Percentiles rank a stretch among this genome's conserved stretches.
Evolutionary conservation across 257 asterid genomes (phyloP).

Genomic region (Solanum medicagineum): DNA sequence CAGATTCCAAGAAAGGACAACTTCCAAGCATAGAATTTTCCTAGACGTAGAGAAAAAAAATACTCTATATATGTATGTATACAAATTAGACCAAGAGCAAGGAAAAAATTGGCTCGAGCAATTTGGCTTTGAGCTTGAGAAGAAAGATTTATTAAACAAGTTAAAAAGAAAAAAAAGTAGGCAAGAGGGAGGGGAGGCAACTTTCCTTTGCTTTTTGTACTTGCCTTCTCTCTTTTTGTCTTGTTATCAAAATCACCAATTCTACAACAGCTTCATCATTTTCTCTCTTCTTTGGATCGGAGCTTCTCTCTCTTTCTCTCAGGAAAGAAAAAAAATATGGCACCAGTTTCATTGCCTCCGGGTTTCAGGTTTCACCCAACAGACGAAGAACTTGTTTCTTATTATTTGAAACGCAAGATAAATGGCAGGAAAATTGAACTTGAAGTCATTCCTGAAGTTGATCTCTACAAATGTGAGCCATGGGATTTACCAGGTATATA

Average conservation of each 20-base stretch:
- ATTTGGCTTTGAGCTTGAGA: constrained; percentile 5
- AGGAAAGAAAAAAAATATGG: constrained; percentile 18
- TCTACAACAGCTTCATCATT: constrained; percentile 4
- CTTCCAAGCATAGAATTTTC: constrained; percentile 1
- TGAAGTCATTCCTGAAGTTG: constrained; percentile 92
- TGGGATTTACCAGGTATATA: constrained; percentile 94
- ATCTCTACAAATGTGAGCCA: constrained; percentile 98
- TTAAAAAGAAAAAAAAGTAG: constrained; percentile 25
- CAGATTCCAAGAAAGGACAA: constrained; percentile 29
- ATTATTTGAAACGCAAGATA: constrained; percentile 83
- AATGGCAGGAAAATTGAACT: constrained; percentile 85
- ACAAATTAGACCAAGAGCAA: not conserved
- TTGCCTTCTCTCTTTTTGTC: constrained; percentile 36
- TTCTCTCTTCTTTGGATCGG: not conserved
- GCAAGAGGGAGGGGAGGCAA: constrained; percentile 2
- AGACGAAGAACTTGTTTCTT: constrained; percentile 93
- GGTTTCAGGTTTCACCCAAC: constrained; percentile 99
- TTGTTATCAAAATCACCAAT: constrained; percentile 26
- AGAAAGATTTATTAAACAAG: constrained; percentile 24
- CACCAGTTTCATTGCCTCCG: constrained; percentile 94
- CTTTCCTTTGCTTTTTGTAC: constrained; percentile 26
- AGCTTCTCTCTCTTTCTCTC: not conserved
- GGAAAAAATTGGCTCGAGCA: not conserved
- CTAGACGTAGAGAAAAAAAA: not conserved
- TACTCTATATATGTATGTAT: not conserved